Evolutionary conservation across 1,284 basidiomycete genomes (phyloP), one percentile per base, ranked within the genome.

Genomic region (Phellopilus nigrolimitatus): DNA sequence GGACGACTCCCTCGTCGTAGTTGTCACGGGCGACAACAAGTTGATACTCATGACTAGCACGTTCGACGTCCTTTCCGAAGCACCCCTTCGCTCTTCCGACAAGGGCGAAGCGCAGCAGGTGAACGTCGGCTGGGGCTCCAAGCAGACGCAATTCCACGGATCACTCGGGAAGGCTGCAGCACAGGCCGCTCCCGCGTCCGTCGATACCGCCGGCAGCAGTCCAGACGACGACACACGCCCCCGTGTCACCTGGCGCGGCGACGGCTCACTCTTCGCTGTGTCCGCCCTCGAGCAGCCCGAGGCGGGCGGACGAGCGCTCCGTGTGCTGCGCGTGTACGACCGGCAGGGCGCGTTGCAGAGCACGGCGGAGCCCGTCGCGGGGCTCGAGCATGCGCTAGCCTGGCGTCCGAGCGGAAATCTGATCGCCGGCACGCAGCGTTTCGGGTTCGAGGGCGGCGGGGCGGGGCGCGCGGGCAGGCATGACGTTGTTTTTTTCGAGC

Each of bases 101-200:
- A 95, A 94, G 58, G 95, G 95, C 38, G 84, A 94, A 75, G 93
- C 93, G 65, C 80, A 84, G 34, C 91, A 90, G 4, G 91, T 97
- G 61, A 91, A 95, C 60, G 91, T 98, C 49, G 97, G 97, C 7
- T 99, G 97, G 97, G 97, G 97, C 25, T 91, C 91, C 3, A 97
- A 95, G 63, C 79, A 89, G 61, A 99, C 97, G 0, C 97, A 99
- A 65, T 99, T 99, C 65, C 95, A 98, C 61, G 97, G 97, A 10
- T 95, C 93, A 0, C 75, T 94, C 3, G 97, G 97, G 25, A 99
- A 98, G 66, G 73, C 80, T 7, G 90, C 90, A 3, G 91, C 91
- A 0, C 79, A 80, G 54, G 74, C 76, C 1, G 66, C 78, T 0
- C 64, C 74, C 21, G 66, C 71, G 22, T 61, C 72, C 22, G 57